Conservation (phyloP, 495 filamentous ascomycete genomes). For the Penicillium roqueforti region DNA sequence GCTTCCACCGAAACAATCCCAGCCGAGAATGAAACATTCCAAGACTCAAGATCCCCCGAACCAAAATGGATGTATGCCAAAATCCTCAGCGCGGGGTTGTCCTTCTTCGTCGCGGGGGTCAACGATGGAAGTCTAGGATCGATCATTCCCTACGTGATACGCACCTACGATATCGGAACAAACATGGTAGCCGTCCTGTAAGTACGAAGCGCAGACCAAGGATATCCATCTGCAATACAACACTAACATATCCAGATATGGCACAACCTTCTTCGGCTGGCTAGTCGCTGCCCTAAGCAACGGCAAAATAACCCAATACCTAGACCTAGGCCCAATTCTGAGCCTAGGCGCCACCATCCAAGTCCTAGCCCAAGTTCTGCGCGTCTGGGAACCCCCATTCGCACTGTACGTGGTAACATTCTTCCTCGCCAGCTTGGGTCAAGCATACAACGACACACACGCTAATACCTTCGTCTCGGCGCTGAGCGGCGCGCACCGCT, state of each 20-base stretch:
- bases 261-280: slow-evolving; percentile 30
- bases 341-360: slow-evolving; percentile 24
- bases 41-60: slow-evolving; percentile 1
- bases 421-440: slow-evolving; percentile 30
- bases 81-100: slow-evolving; percentile 24
- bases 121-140: slow-evolving; percentile 52
- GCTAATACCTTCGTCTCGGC: slow-evolving; percentile 32
- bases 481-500: slow-evolving; percentile 26
- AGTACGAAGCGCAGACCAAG: neutral
- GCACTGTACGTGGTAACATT: slow-evolving; percentile 28
- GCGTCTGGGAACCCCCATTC: slow-evolving; percentile 29
- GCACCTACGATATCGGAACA: slow-evolving; percentile 44
- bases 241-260: slow-evolving; percentile 18
- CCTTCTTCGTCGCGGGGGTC: slow-evolving; percentile 31
- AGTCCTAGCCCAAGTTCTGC: slow-evolving; percentile 26
- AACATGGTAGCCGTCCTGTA: slow-evolving; percentile 28
- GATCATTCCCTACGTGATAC: slow-evolving; percentile 52
- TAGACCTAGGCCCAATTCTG: slow-evolving; percentile 28
- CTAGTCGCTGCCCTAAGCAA: slow-evolving; percentile 31
- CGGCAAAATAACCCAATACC: slow-evolving; percentile 23
- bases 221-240: neutral
- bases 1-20: neutral
- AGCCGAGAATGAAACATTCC: neutral
- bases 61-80: slow-evolving; percentile 25
- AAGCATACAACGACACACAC: slow-evolving; percentile 35